phyloP scores from a whole-genome alignment of 371 early-diverging fungal species.

The Circinella minor region DNA sequence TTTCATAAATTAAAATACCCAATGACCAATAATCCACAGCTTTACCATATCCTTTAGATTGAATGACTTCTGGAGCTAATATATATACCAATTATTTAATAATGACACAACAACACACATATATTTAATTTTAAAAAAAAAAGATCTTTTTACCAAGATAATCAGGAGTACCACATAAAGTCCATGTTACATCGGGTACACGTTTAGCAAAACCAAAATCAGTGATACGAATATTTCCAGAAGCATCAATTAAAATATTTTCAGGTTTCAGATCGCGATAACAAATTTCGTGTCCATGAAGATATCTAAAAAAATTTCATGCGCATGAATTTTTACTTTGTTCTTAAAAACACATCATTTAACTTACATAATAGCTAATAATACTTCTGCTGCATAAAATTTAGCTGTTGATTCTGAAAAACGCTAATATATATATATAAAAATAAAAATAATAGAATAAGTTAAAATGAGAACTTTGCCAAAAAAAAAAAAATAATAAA shows the following conservation, averaged over 20 bases:
- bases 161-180: conserved; percentile 97
- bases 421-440: conserved; percentile 40
- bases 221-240: conserved; percentile 96
- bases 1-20: conserved; percentile 96
- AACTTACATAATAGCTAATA: conserved; percentile 68
- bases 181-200: conserved; percentile 89
- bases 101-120: no score
- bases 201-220: conserved; percentile 99
- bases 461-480: no score
- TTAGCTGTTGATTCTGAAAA: conserved; percentile 92
- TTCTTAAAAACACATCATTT: conserved; percentile 5
- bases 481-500: no score
- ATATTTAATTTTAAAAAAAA: no score
- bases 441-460: no score
- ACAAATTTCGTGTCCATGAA: conserved; percentile 87
- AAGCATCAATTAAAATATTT: conserved; percentile 83
- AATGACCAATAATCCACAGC: conserved; percentile 98
- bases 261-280: conserved; percentile 95
- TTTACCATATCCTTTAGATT: conserved; percentile 93
- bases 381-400: conserved; percentile 78
- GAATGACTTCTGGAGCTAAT: conserved; percentile 94
- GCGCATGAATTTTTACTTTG: conserved; percentile 47
- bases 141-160: conserved; percentile 66
- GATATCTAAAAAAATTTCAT: conserved; percentile 49
- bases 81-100: no score